phyloP scores from a whole-genome alignment of 768 basidiomycete genomes.

The Gloeostereum incarnatum region DNA sequence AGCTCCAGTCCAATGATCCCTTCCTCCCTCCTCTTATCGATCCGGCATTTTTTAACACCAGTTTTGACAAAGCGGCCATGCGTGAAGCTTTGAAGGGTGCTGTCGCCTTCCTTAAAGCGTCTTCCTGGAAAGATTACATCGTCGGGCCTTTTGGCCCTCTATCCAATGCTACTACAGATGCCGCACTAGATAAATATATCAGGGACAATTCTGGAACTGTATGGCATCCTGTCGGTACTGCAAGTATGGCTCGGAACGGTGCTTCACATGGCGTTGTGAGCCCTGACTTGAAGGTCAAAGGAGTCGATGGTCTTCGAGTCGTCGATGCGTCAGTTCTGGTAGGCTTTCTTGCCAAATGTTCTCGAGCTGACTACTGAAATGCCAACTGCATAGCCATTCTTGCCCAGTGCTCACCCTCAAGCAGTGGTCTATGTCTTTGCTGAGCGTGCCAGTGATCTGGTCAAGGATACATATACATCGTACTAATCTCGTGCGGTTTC shows the following conservation, averaged over 20 bases:
- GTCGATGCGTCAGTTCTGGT: conserved; percentile 28
- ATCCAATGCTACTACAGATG: conserved; percentile 18
- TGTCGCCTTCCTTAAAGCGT: background rate
- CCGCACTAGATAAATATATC: conserved; percentile 17
- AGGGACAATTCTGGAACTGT: conserved; percentile 14
- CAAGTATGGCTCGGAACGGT: conserved; percentile 19
- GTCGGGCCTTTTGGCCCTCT: background rate
- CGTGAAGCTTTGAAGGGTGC: conserved; percentile 1
- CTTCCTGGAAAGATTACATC: conserved; percentile 2
- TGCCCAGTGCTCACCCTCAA: no score
- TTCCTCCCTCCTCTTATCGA: conserved; percentile 4
- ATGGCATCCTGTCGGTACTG: conserved; percentile 23
- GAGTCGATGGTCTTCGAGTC: conserved; percentile 22
- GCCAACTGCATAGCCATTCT: no score
- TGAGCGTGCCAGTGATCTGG: no score
- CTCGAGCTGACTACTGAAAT: no score
- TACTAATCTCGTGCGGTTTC: no score
- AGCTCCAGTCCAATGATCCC: background rate
- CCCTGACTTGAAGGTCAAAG: conserved; percentile 26
- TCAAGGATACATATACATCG: no score
- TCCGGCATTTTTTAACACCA: background rate
- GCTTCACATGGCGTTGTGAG: conserved; percentile 24
- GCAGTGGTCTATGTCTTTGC: no score
- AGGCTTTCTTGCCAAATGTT: no score
- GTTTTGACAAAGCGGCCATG: conserved; percentile 2